A percentile compares a stretch with the other conserved stretches of the same genome.
phyloP scores from a whole-genome alignment of 768 basidiomycete genomes.

The Erythrobasidium yunnanense region DNA sequence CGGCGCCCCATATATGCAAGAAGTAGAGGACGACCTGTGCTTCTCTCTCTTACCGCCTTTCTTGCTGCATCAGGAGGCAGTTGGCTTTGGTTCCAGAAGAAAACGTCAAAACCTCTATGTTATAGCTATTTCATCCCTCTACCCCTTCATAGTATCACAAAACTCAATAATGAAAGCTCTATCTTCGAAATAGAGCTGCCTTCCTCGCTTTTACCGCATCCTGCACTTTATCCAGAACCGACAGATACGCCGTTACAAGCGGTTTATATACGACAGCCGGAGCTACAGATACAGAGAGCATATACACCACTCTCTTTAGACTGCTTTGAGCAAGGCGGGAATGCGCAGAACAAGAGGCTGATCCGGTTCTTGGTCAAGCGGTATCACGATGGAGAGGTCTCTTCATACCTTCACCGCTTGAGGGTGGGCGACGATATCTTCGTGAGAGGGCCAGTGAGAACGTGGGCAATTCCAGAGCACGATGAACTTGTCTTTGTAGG shows the following conservation, averaged over 20 bases:
- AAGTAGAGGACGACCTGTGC: too few species aligned
- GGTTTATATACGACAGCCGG: slow-evolving; percentile 36
- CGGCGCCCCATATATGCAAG: too few species aligned
- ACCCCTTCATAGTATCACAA: slow-evolving; percentile 25
- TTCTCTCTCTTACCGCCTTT: neutral
- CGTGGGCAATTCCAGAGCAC: slow-evolving; percentile 29
- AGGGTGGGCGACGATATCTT: slow-evolving; percentile 27
- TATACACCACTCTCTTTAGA: slow-evolving; percentile 34
- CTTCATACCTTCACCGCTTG: slow-evolving; percentile 32
- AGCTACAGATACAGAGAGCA: slow-evolving; percentile 36
- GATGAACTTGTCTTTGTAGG: slow-evolving; percentile 37
- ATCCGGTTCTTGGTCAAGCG: slow-evolving; percentile 36
- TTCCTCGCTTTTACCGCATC: slow-evolving; percentile 5
- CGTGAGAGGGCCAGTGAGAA: slow-evolving; percentile 33
- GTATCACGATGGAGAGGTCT: slow-evolving; percentile 35
- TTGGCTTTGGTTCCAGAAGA: neutral
- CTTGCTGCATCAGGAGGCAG: neutral
- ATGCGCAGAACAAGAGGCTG: slow-evolving; percentile 11
- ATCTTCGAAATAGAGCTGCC: slow-evolving; percentile 32
- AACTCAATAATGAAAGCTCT: slow-evolving; percentile 29
- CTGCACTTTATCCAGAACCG: neutral
- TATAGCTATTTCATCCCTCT: slow-evolving; percentile 31
- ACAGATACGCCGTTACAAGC: slow-evolving; percentile 30
- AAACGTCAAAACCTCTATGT: slow-evolving; percentile 16
- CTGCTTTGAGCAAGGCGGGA: slow-evolving; percentile 20